Percentiles rank a stretch among this genome's conserved stretches.
Conservation (phyloP, 2,329 filamentous ascomycete species). For the Aureobasidium sp. region DNA sequence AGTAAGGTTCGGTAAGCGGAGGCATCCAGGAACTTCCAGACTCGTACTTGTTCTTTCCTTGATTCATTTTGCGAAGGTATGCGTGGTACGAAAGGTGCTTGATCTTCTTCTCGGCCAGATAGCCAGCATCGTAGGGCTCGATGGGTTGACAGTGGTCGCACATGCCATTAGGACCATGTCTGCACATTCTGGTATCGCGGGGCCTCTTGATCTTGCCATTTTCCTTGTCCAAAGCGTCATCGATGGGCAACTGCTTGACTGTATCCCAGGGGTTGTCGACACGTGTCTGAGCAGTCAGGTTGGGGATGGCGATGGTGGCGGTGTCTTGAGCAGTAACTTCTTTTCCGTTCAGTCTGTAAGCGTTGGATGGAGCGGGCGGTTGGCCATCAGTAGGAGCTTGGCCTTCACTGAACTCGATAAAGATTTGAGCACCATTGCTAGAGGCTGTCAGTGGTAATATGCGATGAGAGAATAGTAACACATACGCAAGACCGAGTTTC, state of each 20-base stretch:
- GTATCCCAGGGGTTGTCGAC: slow-evolving; percentile 91
- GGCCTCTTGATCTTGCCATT: slow-evolving; percentile 81
- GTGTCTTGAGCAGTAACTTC: slow-evolving; percentile 63
- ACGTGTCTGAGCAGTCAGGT: slow-evolving; percentile 47
- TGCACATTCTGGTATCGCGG: slow-evolving; percentile 77
- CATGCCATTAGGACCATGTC: slow-evolving; percentile 95
- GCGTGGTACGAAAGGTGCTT: slow-evolving; percentile 97
- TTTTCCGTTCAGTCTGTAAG: slow-evolving; percentile 70
- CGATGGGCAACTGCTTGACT: slow-evolving; percentile 77
- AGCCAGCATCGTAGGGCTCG: slow-evolving; percentile 84
- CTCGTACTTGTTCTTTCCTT: slow-evolving; percentile 92
- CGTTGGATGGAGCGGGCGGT: slow-evolving; percentile 23
- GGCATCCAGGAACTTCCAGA: slow-evolving; percentile 92
- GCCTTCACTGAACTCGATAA: slow-evolving; percentile 66
- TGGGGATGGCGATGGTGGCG: slow-evolving; percentile 51
- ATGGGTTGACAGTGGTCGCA: slow-evolving; percentile 98
- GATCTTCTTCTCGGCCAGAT: slow-evolving; percentile 92
- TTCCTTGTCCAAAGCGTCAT: slow-evolving; percentile 75
- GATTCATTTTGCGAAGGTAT: slow-evolving; percentile 88
- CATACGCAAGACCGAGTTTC: slow-evolving; percentile 50
- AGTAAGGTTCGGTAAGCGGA: slow-evolving; percentile 85
- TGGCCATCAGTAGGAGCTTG: slow-evolving; percentile 43
- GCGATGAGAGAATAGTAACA: slow-evolving; percentile 8
- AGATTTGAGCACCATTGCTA: slow-evolving; percentile 87
- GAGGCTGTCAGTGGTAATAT: slow-evolving; percentile 21